Base-by-base conservation (phyloP, 306 rosid species). In the Corylus americana region DNA sequence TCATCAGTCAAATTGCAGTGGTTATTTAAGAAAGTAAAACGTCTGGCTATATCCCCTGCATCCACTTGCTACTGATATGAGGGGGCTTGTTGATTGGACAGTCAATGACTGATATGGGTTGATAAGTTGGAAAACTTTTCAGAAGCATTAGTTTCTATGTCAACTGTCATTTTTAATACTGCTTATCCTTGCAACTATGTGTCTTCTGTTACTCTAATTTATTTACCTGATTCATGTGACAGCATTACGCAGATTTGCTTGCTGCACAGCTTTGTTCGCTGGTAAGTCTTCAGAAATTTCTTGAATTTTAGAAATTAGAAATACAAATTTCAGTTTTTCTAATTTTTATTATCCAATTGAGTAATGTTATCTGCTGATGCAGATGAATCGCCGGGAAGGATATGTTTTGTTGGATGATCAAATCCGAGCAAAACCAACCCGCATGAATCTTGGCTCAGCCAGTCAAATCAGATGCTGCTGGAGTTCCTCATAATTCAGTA, bases 191-290 rank as follows among this genome's bases (percentile, higher is more conserved):
- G 59, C 35, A 64, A 74, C 39, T 73, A 7, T 50, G 22, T 42
- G 68, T 66, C 58, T 42, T 77, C 79, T 71, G 70, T 82, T 80
- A 22, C 53, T 51, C 88, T 87, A 82, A 84, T 87, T 57, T 85
- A 16, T 72, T 20, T 71, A 14, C 66, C 13, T 68, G 70, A 73
- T 83, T 81, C 80, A 63, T 90, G 92, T 67, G 59, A 70, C 98
- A 96, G 99, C 93, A 88, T 81, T 86, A 59, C 71, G 98, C 97
- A 49, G 99, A 96, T 85, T 86, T 91, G 89, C 97, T 93, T 70
- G 94, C 89, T 0, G 74, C 80, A 16, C 98, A 96, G 86, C 89
- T 93, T 84, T 62, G 70, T 78, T 73, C 85, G 25, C 88, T 79
- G 98, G 99, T 96, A 89, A 75, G 94, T 81, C 80, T 77, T 83